phyloP scores from a whole-genome alignment of 106 monocot genomes.

The Platanthera guangdongensis region DNA sequence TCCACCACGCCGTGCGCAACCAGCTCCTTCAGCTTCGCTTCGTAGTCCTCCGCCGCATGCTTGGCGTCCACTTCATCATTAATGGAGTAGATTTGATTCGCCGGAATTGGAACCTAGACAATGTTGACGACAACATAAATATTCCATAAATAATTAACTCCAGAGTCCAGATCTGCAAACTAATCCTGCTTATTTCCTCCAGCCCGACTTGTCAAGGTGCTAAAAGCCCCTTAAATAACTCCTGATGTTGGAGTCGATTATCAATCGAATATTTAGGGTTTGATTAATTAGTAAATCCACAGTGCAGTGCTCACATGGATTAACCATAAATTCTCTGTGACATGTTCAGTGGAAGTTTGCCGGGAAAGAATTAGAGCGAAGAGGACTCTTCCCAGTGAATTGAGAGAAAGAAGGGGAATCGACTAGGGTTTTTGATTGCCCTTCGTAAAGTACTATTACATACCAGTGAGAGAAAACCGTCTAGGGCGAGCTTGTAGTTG shows the following conservation, averaged over 20 bases:
- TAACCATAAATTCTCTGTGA: background rate
- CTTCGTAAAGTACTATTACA: background rate
- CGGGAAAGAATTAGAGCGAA: background rate
- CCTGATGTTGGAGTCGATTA: too few species aligned
- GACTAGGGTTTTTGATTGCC: background rate
- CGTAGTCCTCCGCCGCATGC: slow-evolving; percentile 61
- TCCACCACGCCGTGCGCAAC: slow-evolving; percentile 30
- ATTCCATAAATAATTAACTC: too few species aligned
- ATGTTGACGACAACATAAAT: background rate
- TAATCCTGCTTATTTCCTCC: too few species aligned
- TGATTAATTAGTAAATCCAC: background rate
- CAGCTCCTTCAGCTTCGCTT: slow-evolving; percentile 38
- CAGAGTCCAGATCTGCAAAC: too few species aligned
- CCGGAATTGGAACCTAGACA: slow-evolving; percentile 51
- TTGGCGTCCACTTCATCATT: slow-evolving; percentile 38
- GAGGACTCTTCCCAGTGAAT: background rate
- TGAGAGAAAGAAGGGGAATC: background rate
- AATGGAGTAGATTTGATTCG: slow-evolving; percentile 42
- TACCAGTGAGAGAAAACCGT: slow-evolving; percentile 81
- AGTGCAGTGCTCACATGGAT: background rate
- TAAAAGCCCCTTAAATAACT: too few species aligned
- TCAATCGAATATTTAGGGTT: too few species aligned
- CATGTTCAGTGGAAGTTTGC: background rate
- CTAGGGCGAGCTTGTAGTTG: slow-evolving; percentile 81
- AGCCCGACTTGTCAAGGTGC: too few species aligned